These are phyloP conservation scores for Eucalyptus erythrocorys DNA, from an alignment of 345 rosid species.

Conservation along the genomic window DNA sequence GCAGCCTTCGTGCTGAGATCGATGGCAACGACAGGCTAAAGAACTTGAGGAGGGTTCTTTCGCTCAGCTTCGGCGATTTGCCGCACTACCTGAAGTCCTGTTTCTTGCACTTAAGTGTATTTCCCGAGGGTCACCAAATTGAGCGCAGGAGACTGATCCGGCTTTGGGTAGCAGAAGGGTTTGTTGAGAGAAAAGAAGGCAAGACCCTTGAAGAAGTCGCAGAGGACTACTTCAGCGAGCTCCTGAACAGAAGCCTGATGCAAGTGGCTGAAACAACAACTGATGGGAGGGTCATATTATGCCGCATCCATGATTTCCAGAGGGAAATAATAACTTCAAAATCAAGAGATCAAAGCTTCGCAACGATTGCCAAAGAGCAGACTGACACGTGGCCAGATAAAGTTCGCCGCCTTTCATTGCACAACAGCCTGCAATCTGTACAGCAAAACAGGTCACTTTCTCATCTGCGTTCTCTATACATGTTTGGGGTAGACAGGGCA, in stretches of 20 bases:
- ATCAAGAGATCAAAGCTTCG: conserved; percentile 25
- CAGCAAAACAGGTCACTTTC: conserved; percentile 3
- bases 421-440: conserved; percentile 1
- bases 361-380: conserved; percentile 6
- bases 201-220: conserved; percentile 32
- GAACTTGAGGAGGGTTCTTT: conserved; percentile 18
- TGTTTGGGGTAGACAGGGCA: conserved; percentile 12
- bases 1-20: conserved; percentile 19
- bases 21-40: conserved; percentile 13
- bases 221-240: conserved; percentile 29
- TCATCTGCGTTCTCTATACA: conserved; percentile 23
- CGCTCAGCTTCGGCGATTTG: conserved; percentile 29
- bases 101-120: conserved; percentile 28
- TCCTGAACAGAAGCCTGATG: conserved; percentile 24
- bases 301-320: conserved; percentile 25
- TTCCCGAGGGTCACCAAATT: conserved; percentile 20
- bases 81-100: conserved; percentile 32
- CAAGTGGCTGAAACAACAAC: conserved; percentile 8
- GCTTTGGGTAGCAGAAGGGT: conserved; percentile 36
- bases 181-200: conserved; percentile 25
- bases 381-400: conserved; percentile 7
- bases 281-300: conserved; percentile 15
- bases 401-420: conserved; percentile 30
- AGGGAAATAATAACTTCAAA: conserved; percentile 18
- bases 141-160: conserved; percentile 14